Evolutionary conservation across 1,139 yeast genomes (phyloP).

Genomic region (Debaryomyces nepalensis): DNA sequence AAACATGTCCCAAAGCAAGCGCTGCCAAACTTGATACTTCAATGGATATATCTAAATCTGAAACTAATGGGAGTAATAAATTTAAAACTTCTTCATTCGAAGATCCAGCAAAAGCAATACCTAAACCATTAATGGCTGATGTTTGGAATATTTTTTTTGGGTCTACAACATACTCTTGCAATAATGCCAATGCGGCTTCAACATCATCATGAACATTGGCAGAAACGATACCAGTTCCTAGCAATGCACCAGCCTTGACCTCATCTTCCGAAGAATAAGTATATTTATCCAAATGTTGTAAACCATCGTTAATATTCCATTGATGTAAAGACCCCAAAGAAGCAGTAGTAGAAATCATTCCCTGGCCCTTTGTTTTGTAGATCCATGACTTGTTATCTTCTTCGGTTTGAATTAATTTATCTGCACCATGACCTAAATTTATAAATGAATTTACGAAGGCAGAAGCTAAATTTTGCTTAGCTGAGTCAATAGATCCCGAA

Average conservation of each 20-base stretch:
- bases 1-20: conserved; percentile 89
- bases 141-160: conserved; percentile 62
- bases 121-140: conserved; percentile 88
- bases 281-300: conserved; percentile 87
- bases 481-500: conserved; percentile 77
- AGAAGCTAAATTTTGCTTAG: conserved; percentile 95
- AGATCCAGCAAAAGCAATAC: conserved; percentile 95
- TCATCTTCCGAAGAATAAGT: conserved; percentile 85
- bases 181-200: conserved; percentile 85
- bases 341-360: conserved; percentile 94
- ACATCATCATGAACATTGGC: conserved; percentile 95
- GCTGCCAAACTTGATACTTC: conserved; percentile 89
- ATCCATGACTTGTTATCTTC: conserved; percentile 84
- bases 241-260: conserved; percentile 92
- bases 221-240: conserved; percentile 95
- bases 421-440: conserved; percentile 89
- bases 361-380: conserved; percentile 88
- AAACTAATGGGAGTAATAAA: conserved; percentile 79
- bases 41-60: conserved; percentile 75
- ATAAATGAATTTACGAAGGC: conserved; percentile 91
- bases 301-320: conserved; percentile 91
- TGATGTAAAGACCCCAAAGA: conserved; percentile 87
- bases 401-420: conserved; percentile 75
- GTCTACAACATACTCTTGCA: conserved; percentile 75
- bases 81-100: conserved; percentile 83